These are phyloP conservation scores for Exophiala calicioides DNA, from an alignment of 2,329 filamentous ascomycete genomes.

Conservation along the genomic window DNA sequence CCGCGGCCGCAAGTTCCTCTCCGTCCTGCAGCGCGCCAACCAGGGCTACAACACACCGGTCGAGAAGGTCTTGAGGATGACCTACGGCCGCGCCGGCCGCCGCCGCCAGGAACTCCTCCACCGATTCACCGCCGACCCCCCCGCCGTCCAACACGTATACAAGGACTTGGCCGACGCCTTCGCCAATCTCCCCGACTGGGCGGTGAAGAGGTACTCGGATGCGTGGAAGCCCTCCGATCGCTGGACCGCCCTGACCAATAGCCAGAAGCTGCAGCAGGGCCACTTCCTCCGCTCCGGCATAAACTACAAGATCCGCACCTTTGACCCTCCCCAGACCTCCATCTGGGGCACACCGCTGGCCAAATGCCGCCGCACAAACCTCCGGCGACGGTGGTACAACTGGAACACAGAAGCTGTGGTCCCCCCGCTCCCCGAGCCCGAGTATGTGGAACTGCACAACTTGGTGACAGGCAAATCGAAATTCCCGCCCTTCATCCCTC, in stretches of 20 bases:
- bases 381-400: slow-evolving; percentile 42
- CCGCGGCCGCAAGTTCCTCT: slow-evolving; percentile 42
- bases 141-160: neutral
- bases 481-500: slow-evolving; percentile 36
- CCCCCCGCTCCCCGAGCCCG: slow-evolving; percentile 42
- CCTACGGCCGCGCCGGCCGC: slow-evolving; percentile 60
- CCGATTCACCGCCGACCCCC: slow-evolving; percentile 32
- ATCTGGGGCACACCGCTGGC: slow-evolving; percentile 40
- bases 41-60: slow-evolving; percentile 55
- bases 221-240: slow-evolving; percentile 40
- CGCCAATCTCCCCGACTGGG: neutral
- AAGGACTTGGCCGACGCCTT: slow-evolving; percentile 1
- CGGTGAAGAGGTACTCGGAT: slow-evolving; percentile 29
- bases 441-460: slow-evolving; percentile 38
- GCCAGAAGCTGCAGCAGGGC: slow-evolving; percentile 37
- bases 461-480: slow-evolving; percentile 32
- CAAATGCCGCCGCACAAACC: slow-evolving; percentile 36
- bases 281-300: slow-evolving; percentile 31
- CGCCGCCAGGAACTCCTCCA: slow-evolving; percentile 52
- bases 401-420: slow-evolving; percentile 35
- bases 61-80: slow-evolving; percentile 53
- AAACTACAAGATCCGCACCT: slow-evolving; percentile 32
- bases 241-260: slow-evolving; percentile 37
- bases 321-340: slow-evolving; percentile 39
- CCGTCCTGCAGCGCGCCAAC: slow-evolving; percentile 54